Conservation (phyloP, 352 stramenopile species). For the Phytophthora multivora region DNA sequence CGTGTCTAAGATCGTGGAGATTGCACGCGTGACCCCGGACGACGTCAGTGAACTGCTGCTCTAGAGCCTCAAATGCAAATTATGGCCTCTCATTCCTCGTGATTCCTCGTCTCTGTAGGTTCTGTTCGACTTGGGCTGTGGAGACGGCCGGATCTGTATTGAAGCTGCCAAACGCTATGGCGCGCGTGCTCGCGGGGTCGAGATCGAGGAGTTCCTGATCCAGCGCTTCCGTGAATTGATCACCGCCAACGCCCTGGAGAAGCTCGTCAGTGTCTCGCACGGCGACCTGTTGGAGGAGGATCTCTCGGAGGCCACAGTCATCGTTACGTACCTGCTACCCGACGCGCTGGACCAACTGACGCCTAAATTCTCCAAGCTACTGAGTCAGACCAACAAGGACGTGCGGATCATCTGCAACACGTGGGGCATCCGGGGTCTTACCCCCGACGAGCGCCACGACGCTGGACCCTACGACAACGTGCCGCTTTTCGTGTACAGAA, state of each 20-base stretch:
- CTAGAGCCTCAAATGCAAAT: background rate
- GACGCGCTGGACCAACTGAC: conserved; percentile 51
- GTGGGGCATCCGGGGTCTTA: conserved; percentile 52
- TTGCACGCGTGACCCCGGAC: conserved; percentile 42
- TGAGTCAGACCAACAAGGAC: conserved; percentile 38
- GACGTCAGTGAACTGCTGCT: conserved; percentile 33
- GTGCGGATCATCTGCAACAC: conserved; percentile 70
- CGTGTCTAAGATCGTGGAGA: conserved; percentile 59
- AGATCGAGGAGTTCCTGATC: conserved; percentile 64
- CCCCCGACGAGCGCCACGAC: conserved; percentile 38
- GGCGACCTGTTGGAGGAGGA: conserved; percentile 57
- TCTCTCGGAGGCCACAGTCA: conserved; percentile 54
- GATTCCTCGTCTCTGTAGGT: conserved; percentile 27
- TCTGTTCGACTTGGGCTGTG: conserved; percentile 62
- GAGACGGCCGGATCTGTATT: conserved; percentile 65
- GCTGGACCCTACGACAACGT: conserved; percentile 51
- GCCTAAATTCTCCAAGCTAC: conserved; percentile 41
- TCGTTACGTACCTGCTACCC: conserved; percentile 64
- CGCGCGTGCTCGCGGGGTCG: conserved; percentile 51
- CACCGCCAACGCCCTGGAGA: conserved; percentile 36
- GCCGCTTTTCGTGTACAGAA: conserved; percentile 57
- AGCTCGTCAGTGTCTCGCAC: conserved; percentile 52
- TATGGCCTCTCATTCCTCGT: background rate
- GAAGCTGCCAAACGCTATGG: conserved; percentile 48
- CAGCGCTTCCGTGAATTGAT: conserved; percentile 49